Conservation (phyloP, 345 rosid genomes). For the Pelargonium nanum region DNA sequence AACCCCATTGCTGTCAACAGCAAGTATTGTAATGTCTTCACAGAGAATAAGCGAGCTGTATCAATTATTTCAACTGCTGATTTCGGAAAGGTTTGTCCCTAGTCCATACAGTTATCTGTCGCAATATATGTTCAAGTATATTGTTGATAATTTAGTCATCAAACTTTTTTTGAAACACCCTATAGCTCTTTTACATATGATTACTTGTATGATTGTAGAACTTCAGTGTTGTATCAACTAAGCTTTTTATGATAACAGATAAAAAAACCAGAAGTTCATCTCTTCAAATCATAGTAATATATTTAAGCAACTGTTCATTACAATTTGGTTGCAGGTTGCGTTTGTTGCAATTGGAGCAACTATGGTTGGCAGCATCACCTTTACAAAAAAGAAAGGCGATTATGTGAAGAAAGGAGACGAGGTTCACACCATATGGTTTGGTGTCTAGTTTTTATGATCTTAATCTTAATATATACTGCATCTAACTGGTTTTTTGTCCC, state of each 20-base stretch:
- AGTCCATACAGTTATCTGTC: slow-evolving; percentile 1
- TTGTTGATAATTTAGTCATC: neutral
- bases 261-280: no score
- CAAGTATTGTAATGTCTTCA: slow-evolving; percentile 87
- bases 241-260: no score
- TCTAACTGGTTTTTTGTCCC: neutral
- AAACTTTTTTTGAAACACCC: neutral
- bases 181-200: no score
- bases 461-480: neutral
- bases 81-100: slow-evolving; percentile 68
- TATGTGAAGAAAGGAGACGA: slow-evolving; percentile 70
- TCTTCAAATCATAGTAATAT: neutral
- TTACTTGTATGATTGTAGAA: no score
- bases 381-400: slow-evolving; percentile 51
- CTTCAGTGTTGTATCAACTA: no score
- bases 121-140: no score
- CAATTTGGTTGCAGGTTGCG: slow-evolving; percentile 48
- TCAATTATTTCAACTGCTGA: slow-evolving; percentile 56
- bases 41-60: slow-evolving; percentile 74
- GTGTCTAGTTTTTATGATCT: neutral
- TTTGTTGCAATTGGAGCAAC: slow-evolving; percentile 94
- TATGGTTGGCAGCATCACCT: slow-evolving; percentile 87
- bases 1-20: slow-evolving; percentile 94
- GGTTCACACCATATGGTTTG: slow-evolving; percentile 18
- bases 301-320: neutral